Evolutionary conservation across 2,329 filamentous ascomycete genomes (phyloP).

Genomic region (Thielaviopsis ethacetica): DNA sequence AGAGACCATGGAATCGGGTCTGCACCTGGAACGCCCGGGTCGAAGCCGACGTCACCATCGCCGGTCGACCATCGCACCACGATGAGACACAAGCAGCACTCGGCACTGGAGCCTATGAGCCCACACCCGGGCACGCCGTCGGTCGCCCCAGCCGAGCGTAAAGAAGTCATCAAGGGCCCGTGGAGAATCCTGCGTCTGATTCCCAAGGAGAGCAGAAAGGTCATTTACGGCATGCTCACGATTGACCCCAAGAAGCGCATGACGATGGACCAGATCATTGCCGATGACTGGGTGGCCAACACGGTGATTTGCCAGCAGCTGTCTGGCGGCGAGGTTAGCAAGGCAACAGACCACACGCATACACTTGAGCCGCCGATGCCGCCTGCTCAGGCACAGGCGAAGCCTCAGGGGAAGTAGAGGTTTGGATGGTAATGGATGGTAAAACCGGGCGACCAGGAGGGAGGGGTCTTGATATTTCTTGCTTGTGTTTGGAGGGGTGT

Average conservation of each 20-base stretch:
- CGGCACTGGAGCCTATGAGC: conserved; percentile 7
- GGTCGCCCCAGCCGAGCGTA: conserved; percentile 29
- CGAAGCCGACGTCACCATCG: conserved; percentile 3
- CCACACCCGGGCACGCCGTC: conserved; percentile 8
- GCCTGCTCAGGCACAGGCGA: conserved; percentile 16
- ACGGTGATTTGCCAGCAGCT: conserved; percentile 72
- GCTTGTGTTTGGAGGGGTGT: too few species aligned
- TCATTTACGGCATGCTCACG: conserved; percentile 85
- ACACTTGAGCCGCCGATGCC: conserved; percentile 58
- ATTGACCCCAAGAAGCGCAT: conserved; percentile 71
- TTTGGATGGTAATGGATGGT: not conserved
- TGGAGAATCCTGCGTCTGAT: conserved; percentile 78
- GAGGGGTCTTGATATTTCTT: not conserved
- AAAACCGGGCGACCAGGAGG: not conserved
- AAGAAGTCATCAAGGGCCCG: conserved; percentile 76
- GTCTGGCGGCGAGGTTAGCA: conserved; percentile 50
- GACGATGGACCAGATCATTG: conserved; percentile 68
- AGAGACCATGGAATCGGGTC: not conserved
- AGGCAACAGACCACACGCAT: conserved; percentile 65
- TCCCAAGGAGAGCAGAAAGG: conserved; percentile 75
- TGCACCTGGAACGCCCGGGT: conserved; percentile 1
- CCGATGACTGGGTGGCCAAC: conserved; percentile 79
- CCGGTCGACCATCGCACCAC: not conserved
- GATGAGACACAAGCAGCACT: conserved; percentile 7
- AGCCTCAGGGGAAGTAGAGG: conserved; percentile 1